These are phyloP conservation scores for Epithele typhae DNA, from an alignment of 768 basidiomycete species.

Conservation along the genomic window DNA sequence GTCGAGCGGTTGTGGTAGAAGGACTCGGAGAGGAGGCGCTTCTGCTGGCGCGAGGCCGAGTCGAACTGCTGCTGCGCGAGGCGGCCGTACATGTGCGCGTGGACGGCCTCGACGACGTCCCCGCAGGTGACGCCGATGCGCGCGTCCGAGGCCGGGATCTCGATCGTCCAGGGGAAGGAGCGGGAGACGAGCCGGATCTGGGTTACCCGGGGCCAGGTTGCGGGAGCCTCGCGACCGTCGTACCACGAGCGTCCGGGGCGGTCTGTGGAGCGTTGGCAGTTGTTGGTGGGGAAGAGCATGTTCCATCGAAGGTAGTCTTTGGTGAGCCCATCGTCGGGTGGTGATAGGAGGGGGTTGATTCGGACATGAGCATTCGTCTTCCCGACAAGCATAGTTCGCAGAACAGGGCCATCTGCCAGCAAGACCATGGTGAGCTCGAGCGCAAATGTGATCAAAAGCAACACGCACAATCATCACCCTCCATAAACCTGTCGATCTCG, in stretches of 20 bases:
- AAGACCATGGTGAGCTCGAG: slow-evolving; percentile 7
- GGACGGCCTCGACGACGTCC: slow-evolving; percentile 56
- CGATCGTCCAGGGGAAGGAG: slow-evolving; percentile 53
- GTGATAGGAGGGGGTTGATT: slow-evolving; percentile 61
- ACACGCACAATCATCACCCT: slow-evolving; percentile 40
- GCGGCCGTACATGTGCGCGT: slow-evolving; percentile 45
- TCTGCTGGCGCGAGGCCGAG: slow-evolving; percentile 28
- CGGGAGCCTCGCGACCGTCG: slow-evolving; percentile 57
- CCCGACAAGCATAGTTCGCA: slow-evolving; percentile 53
- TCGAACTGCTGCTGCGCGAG: slow-evolving; percentile 52
- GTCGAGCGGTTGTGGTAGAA: slow-evolving; percentile 68
- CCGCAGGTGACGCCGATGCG: slow-evolving; percentile 62
- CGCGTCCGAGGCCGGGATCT: slow-evolving; percentile 38
- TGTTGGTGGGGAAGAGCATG: slow-evolving; percentile 61
- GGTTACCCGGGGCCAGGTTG: slow-evolving; percentile 58
- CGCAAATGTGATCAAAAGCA: background rate
- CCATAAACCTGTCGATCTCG: slow-evolving; percentile 32
- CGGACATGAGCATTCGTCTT: slow-evolving; percentile 43
- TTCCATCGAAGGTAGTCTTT: slow-evolving; percentile 64
- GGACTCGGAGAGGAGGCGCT: slow-evolving; percentile 42
- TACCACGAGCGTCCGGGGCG: slow-evolving; percentile 59
- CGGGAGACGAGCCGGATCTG: slow-evolving; percentile 50
- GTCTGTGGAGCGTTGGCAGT: slow-evolving; percentile 62
- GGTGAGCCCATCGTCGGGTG: slow-evolving; percentile 33
- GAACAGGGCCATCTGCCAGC: slow-evolving; percentile 62